Conservation (phyloP, 75 land plant genomes). For the Pinus tabuliformis region DNA sequence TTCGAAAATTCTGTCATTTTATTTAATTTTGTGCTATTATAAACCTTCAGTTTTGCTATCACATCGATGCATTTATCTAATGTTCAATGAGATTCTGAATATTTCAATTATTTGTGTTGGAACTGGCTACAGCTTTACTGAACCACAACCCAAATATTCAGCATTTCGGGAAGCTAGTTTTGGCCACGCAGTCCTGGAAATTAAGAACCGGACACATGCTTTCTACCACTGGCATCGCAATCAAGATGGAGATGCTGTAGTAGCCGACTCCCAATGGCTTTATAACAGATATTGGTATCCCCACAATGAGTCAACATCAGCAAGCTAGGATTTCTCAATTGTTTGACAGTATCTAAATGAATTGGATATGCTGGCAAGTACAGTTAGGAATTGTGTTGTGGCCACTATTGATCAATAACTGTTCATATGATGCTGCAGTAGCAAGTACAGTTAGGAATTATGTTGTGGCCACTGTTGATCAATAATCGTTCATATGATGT, state of each 20-base stretch:
- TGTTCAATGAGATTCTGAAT: too few relatives aligned
- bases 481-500: too few relatives aligned
- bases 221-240: conserved; percentile 79
- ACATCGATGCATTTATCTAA: too few relatives aligned
- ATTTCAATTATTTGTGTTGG: neutral
- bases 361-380: too few relatives aligned
- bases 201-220: conserved; percentile 84
- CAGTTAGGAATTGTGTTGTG: too few relatives aligned
- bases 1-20: neutral
- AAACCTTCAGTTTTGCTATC: neutral
- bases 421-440: too few relatives aligned
- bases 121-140: conserved; percentile 43
- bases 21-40: too few relatives aligned
- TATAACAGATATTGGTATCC: conserved; percentile 43
- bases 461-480: too few relatives aligned
- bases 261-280: conserved; percentile 61
- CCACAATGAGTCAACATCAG: neutral
- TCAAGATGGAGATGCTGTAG: conserved; percentile 57
- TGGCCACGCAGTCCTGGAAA: conserved; percentile 76
- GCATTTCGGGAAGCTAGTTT: conserved; percentile 88
- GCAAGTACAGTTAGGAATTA: too few relatives aligned
- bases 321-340: too few relatives aligned
- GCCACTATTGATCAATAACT: too few relatives aligned
- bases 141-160: conserved; percentile 85
- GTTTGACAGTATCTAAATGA: too few relatives aligned